A percentile compares a stretch with the other conserved stretches of the same genome.
These are phyloP conservation scores for Anthracocystis walkeri DNA, from an alignment of 1,284 basidiomycete genomes.

Conservation along the genomic window DNA sequence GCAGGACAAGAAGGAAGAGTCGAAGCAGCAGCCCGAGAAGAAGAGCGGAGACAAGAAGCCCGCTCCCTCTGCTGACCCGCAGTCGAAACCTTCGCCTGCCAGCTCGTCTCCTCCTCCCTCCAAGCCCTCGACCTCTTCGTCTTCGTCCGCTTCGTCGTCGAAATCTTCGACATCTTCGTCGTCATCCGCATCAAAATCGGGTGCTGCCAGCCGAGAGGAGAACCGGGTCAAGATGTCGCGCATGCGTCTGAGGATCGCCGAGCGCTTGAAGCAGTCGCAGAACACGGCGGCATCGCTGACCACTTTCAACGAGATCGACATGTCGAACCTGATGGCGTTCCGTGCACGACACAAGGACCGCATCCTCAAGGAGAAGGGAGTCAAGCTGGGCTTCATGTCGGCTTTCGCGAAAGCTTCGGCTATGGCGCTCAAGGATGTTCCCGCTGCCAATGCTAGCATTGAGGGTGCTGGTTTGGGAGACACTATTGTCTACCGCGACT, in stretches of 20 bases:
- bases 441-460: constrained; percentile 92
- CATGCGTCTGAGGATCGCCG: constrained; percentile 96
- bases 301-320: constrained; percentile 99
- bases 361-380: constrained; percentile 89
- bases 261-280: constrained; percentile 97
- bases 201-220: constrained; percentile 76
- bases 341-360: constrained; percentile 95
- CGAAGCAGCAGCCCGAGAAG: constrained; percentile 64
- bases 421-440: constrained; percentile 90
- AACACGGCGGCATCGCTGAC: constrained; percentile 96
- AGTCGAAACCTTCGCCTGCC: constrained; percentile 31
- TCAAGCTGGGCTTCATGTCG: constrained; percentile 99
- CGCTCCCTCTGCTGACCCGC: constrained; percentile 33
- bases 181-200: constrained; percentile 45
- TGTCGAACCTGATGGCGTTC: constrained; percentile 94
- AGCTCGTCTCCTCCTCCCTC: constrained; percentile 29
- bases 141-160: constrained; percentile 24
- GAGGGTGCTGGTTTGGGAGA: constrained; percentile 78
- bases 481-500: constrained; percentile 95
- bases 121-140: constrained; percentile 31
- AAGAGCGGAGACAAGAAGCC: constrained; percentile 70
- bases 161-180: constrained; percentile 19
- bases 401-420: constrained; percentile 90
- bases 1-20: constrained; percentile 64
- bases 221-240: constrained; percentile 77